Base-by-base conservation (phyloP, 2,329 filamentous ascomycete genomes). In the Epichloe coenophiala region DNA sequence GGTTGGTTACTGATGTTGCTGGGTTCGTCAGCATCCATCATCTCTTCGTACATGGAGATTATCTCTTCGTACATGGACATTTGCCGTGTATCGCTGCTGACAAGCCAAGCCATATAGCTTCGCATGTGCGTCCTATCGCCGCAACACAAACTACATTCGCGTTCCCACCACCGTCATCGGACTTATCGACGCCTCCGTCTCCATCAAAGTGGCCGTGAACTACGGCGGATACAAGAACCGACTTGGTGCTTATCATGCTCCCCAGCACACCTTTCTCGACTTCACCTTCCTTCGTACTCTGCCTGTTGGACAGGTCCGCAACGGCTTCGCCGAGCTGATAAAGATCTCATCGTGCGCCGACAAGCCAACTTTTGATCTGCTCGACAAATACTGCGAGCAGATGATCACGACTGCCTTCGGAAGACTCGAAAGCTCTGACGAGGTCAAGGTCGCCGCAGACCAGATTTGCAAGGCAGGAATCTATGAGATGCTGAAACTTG, bases 201-300 rank as follows among this genome's bases (percentile, higher is more conserved):
- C 79, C 37, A 87, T 87, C 71, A 86, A 87, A 62, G 83, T 87
- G n/a, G 84, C 81, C 12, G 83, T 87, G 59, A 87, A 87, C 69
- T 86, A 86, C 59, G 82, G 81, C 62, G 79, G 82, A 63, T 84
- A 86, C 71, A 87, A 87, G 73, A 87, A 87, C 68, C 74, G 82
- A 12, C 74, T 87, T 0, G 83, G 83, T 31, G 83, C 83, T 4
- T 87, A 87, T 62, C 83, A 87, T 59, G 83, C 83, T 0, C 83
- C 84, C 0, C 73, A 79, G 45, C 80, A 84, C 61, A 87, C 83
- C 1, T 86, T 87, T 69, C 75, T 87, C 45, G 83, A 87, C 63
- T 87, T 86, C 62, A 77, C 73, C 15, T 87, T 87, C 65, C 69
- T 86, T n/a, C 77, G 78, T 44, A 84, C 80, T 1, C 69, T 87